phyloP scores from a whole-genome alignment of 2,329 filamentous ascomycete species.

The Pestalotiopsis sp. region DNA sequence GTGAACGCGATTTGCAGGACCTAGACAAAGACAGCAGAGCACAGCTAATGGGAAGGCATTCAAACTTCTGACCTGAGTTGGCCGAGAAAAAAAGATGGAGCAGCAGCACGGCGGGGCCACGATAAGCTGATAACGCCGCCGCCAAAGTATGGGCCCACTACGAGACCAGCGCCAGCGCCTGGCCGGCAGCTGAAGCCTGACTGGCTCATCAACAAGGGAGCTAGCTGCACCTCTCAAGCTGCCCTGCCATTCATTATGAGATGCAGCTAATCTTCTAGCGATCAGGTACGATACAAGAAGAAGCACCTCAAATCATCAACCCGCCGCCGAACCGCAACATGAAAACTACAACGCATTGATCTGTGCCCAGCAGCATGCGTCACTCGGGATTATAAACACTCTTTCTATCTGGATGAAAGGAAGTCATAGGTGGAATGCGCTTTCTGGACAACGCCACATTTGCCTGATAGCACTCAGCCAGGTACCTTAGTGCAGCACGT shows the following conservation, averaged over 20 bases:
- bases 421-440: background rate
- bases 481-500: background rate
- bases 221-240: background rate
- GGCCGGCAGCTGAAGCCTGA: background rate
- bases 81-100: constrained; percentile 11
- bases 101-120: background rate
- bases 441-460: background rate
- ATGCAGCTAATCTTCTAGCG: background rate
- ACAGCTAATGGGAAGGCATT: background rate
- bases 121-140: constrained; percentile 6
- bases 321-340: background rate
- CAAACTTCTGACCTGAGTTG: background rate
- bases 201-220: background rate
- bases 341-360: background rate
- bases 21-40: background rate
- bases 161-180: background rate
- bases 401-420: background rate
- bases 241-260: background rate
- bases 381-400: background rate
- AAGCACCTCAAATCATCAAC: background rate
- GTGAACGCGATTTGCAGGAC: background rate
- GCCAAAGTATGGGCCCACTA: background rate
- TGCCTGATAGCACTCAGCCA: background rate
- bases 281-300: background rate
- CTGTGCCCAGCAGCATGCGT: background rate